phyloP scores from a whole-genome alignment of 306 rosid genomes.

The Betula pendula region DNA sequence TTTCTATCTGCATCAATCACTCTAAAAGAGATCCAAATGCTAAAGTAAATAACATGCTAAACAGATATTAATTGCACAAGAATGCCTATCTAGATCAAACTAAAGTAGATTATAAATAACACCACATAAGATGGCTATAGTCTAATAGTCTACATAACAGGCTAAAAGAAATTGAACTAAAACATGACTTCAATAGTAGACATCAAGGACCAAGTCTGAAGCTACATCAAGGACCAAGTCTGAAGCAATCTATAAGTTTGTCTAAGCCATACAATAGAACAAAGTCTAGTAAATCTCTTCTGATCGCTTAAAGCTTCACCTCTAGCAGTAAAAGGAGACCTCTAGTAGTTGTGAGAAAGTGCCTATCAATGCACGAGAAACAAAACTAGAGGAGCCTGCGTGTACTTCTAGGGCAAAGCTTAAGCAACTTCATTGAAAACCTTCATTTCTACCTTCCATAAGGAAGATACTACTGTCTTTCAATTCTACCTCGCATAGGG shows the following conservation, averaged over 20 bases:
- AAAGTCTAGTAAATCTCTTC: constrained; percentile 38
- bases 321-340: constrained; percentile 22
- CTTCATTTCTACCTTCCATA: constrained; percentile 46
- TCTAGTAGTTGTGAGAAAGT: constrained; percentile 38
- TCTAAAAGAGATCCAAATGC: constrained; percentile 11
- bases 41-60: not conserved
- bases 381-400: constrained; percentile 49
- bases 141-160: constrained; percentile 23
- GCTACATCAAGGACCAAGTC: constrained; percentile 18
- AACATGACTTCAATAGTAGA: constrained; percentile 24
- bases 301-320: constrained; percentile 32
- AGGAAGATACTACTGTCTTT: constrained; percentile 34
- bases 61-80: not conserved
- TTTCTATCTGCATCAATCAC: constrained; percentile 2
- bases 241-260: constrained; percentile 8
- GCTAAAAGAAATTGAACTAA: constrained; percentile 29
- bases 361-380: constrained; percentile 38
- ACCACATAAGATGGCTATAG: constrained; percentile 21
- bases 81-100: constrained; percentile 6
- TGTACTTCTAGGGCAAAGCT: constrained; percentile 46
- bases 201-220: constrained; percentile 12
- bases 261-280: constrained; percentile 33
- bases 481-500: constrained; percentile 58
- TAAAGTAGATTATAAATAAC: constrained; percentile 20
- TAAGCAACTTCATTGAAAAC: constrained; percentile 40